phyloP scores from a whole-genome alignment of 2,329 filamentous ascomycete genomes.

The Simplicillium sp. region DNA sequence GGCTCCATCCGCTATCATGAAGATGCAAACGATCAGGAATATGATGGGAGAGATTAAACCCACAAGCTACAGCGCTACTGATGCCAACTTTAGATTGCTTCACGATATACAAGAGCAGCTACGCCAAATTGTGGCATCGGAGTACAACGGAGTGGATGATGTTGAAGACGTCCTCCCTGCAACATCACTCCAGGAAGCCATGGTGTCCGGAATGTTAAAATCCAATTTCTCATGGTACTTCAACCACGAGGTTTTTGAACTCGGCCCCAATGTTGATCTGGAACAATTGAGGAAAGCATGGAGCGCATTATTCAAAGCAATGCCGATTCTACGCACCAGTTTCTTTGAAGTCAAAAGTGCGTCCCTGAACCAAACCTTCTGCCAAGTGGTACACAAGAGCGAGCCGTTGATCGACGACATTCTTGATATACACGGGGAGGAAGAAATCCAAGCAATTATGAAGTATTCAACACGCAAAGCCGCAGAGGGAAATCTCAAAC shows the following conservation, averaged over 20 bases:
- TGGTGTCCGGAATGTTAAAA: slow-evolving; percentile 72
- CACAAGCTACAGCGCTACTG: not conserved
- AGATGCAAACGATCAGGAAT: slow-evolving; percentile 53
- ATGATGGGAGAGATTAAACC: slow-evolving; percentile 31
- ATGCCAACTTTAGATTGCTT: not conserved
- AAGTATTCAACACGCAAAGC: slow-evolving; percentile 27
- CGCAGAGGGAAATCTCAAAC: slow-evolving; percentile 19
- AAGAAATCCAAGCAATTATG: slow-evolving; percentile 25
- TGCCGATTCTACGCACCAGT: slow-evolving; percentile 65
- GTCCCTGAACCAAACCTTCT: slow-evolving; percentile 38
- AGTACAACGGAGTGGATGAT: slow-evolving; percentile 8
- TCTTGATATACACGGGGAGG: slow-evolving; percentile 14
- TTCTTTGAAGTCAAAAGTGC: slow-evolving; percentile 61
- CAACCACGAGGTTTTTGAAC: slow-evolving; percentile 68
- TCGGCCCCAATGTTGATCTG: slow-evolving; percentile 46
- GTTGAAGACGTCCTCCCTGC: slow-evolving; percentile 58
- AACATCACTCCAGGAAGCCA: slow-evolving; percentile 78
- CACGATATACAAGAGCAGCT: not conserved
- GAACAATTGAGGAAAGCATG: slow-evolving; percentile 51
- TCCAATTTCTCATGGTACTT: slow-evolving; percentile 72
- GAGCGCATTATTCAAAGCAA: slow-evolving; percentile 43
- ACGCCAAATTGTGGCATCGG: not conserved
- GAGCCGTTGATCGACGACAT: slow-evolving; percentile 11
- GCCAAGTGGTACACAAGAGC: slow-evolving; percentile 33
- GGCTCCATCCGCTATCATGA: slow-evolving; percentile 70